These are phyloP conservation scores for Russula emetica DNA, from an alignment of 768 basidiomycete species.

Conservation along the genomic window DNA sequence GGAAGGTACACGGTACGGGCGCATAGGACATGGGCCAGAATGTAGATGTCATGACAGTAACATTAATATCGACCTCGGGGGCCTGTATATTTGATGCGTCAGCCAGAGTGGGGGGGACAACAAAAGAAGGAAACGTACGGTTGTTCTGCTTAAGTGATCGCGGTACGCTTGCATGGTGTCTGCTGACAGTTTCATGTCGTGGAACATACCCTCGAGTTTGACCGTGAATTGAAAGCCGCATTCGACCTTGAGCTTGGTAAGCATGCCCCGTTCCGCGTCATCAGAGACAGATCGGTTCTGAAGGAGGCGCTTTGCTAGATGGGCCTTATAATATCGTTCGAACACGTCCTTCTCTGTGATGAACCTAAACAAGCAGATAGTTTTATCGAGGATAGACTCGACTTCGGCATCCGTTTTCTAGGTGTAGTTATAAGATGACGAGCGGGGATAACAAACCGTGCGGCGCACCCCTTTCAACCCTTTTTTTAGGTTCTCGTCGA, in stretches of 20 bases:
- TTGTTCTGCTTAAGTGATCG: conserved; percentile 50
- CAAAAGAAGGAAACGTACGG: conserved; percentile 44
- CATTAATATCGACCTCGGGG: conserved; percentile 73
- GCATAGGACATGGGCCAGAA: conserved; percentile 88
- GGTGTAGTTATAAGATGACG: conserved; percentile 11
- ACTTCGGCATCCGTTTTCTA: conserved; percentile 96
- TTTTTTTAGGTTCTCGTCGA: conserved; percentile 93
- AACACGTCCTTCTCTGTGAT: conserved; percentile 95
- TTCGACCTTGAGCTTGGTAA: conserved; percentile 94
- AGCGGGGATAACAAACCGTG: not conserved
- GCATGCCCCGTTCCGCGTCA: conserved; percentile 96
- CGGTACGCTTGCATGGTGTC: conserved; percentile 80
- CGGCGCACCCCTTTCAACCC: conserved; percentile 85
- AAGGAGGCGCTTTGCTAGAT: conserved; percentile 89
- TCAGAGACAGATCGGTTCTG: conserved; percentile 87
- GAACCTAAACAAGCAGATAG: conserved; percentile 93
- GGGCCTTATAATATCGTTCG: conserved; percentile 95
- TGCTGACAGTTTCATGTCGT: conserved; percentile 85
- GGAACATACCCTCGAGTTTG: conserved; percentile 98
- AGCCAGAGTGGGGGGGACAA: conserved; percentile 1
- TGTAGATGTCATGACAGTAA: conserved; percentile 93
- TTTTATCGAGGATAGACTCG: conserved; percentile 86
- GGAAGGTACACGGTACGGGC: conserved; percentile 60
- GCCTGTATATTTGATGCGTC: conserved; percentile 42
- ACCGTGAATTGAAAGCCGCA: conserved; percentile 96